These are phyloP conservation scores for Xylaria sp. DNA, from an alignment of 2,329 filamentous ascomycete species.

Conservation along the genomic window DNA sequence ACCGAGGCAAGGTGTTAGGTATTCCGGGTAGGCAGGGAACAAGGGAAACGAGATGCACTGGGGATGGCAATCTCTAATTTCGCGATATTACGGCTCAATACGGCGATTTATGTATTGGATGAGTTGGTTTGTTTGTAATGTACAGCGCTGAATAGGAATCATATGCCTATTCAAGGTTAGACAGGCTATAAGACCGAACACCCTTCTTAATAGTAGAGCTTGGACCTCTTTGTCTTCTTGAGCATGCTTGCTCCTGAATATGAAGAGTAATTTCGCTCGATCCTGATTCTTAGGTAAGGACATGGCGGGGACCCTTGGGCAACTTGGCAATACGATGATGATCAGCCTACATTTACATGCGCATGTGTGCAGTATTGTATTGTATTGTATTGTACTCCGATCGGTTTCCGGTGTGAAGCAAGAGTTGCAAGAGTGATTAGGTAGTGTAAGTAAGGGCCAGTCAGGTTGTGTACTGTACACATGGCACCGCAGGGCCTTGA, in stretches of 20 bases:
- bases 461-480: constrained; percentile 3
- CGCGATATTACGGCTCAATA: neutral
- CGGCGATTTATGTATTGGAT: constrained; percentile 1
- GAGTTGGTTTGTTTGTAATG: too few species aligned
- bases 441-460: too few species aligned
- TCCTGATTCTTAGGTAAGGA: constrained; percentile 3
- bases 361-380: too few species aligned
- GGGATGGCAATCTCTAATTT: neutral
- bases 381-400: neutral
- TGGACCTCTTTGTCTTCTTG: neutral
- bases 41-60: too few species aligned
- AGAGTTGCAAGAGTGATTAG: too few species aligned
- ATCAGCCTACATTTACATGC: neutral
- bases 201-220: constrained; percentile 9
- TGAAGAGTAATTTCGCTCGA: neutral
- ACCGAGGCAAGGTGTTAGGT: neutral
- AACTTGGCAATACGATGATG: neutral
- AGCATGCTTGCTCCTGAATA: neutral
- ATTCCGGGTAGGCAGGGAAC: neutral
- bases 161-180: neutral
- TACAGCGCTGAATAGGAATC: neutral
- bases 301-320: neutral
- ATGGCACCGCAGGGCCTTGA: neutral
- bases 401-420: constrained; percentile 1
- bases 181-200: neutral